phyloP scores from a whole-genome alignment of 2,329 filamentous ascomycete genomes.

The Hypoxylon sp. region DNA sequence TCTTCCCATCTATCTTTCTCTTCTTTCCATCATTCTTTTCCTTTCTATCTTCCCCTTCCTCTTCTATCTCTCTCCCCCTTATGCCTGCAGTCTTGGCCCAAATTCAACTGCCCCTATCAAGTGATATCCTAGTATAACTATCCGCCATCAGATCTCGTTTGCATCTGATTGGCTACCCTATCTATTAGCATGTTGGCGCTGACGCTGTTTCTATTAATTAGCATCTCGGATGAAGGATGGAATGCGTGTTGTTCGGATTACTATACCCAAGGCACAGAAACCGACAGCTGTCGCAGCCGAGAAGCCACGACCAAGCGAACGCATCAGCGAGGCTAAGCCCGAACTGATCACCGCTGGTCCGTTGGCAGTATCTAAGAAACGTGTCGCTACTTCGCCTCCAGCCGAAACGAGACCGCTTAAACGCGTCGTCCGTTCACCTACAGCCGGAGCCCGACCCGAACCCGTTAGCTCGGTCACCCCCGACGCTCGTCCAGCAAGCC shows the following conservation, averaged over 20 bases:
- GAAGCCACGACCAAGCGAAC: not conserved
- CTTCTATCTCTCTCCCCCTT: not conserved
- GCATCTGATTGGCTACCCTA: too few relatives aligned
- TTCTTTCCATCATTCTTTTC: too few relatives aligned
- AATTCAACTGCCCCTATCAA: not conserved
- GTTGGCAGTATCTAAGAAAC: not conserved
- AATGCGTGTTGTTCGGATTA: slow-evolving; percentile 23
- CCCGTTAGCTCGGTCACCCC: too few relatives aligned
- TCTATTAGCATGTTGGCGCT: not conserved
- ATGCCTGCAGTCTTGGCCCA: not conserved
- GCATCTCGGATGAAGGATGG: slow-evolving; percentile 32
- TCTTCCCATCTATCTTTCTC: not conserved
- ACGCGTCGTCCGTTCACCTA: not conserved
- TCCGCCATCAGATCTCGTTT: too few relatives aligned
- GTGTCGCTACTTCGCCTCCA: slow-evolving; percentile 1
- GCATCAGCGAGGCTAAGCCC: not conserved
- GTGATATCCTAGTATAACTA: too few relatives aligned
- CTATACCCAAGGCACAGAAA: not conserved
- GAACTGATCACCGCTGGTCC: not conserved
- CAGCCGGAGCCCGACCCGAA: not conserved
- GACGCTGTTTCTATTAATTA: slow-evolving; percentile 9
- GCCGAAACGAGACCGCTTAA: not conserved
- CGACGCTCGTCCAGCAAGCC: not conserved
- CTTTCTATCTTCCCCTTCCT: not conserved
- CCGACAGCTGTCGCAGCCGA: not conserved